A percentile compares a stretch with the other conserved stretches of the same genome.
Evolutionary conservation across 331 rosid species (phyloP).

Genomic region (Acacia pycnantha): DNA sequence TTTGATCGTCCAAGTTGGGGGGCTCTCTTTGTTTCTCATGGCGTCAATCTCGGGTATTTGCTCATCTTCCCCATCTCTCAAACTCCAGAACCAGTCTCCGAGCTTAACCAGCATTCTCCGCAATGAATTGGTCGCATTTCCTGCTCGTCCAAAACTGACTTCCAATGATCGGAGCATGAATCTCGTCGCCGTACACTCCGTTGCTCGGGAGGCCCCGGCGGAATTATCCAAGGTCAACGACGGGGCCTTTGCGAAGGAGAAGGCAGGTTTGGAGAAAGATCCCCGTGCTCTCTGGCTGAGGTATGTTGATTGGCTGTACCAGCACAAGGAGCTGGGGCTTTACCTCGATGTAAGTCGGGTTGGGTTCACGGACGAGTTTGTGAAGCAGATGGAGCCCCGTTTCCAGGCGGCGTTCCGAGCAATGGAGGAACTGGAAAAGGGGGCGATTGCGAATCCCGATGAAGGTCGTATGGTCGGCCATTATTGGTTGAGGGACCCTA

Average conservation of each 20-base stretch:
- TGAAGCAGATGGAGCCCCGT: slow-evolving; percentile 74
- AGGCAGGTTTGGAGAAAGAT: slow-evolving; percentile 63
- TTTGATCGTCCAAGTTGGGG: background rate
- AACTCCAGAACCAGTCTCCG: slow-evolving; percentile 33
- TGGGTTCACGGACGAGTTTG: slow-evolving; percentile 84
- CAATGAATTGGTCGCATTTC: slow-evolving; percentile 38
- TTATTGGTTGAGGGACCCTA: slow-evolving; percentile 83
- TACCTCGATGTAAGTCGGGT: slow-evolving; percentile 88
- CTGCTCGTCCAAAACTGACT: slow-evolving; percentile 29
- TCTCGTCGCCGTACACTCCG: slow-evolving; percentile 32
- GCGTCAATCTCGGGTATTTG: slow-evolving; percentile 79
- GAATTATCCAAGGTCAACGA: slow-evolving; percentile 41
- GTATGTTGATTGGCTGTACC: slow-evolving; percentile 89
- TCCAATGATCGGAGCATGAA: slow-evolving; percentile 27
- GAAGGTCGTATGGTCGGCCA: slow-evolving; percentile 98
- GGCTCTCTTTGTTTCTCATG: slow-evolving; percentile 36
- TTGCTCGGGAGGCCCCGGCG: slow-evolving; percentile 65
- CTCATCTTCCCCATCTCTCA: slow-evolving; percentile 69
- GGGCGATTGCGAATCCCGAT: slow-evolving; percentile 94
- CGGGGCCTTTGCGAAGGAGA: slow-evolving; percentile 21
- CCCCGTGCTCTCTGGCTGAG: slow-evolving; percentile 71
- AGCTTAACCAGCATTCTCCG: slow-evolving; percentile 22
- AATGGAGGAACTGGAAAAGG: slow-evolving; percentile 84
- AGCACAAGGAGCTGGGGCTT: slow-evolving; percentile 83
- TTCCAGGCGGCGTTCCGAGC: slow-evolving; percentile 63